A percentile compares a stretch with the other conserved stretches of the same genome.
These are phyloP conservation scores for Seminavis robusta DNA, from an alignment of 108 stramenopile species.

Conservation along the genomic window DNA sequence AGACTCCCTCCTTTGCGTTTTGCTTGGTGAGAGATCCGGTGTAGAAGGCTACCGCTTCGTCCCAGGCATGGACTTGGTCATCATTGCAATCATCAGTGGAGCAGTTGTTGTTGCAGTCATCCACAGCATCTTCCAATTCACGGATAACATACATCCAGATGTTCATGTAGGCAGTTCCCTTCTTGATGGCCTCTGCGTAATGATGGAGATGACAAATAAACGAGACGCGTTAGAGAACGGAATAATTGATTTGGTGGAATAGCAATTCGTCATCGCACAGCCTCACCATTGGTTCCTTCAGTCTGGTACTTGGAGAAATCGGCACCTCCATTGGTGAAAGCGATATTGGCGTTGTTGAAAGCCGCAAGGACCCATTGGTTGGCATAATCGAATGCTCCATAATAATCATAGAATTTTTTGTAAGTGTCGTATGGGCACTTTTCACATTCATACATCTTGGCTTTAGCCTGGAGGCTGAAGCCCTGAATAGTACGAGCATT, in stretches of 20 bases:
- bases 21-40: conserved; percentile 50
- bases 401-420: conserved; percentile 47
- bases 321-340: conserved; percentile 26
- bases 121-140: conserved; percentile 53
- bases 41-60: conserved; percentile 64
- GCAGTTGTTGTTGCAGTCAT: neutral
- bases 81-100: neutral
- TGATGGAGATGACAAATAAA: neutral
- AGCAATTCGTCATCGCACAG: neutral
- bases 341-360: conserved; percentile 26
- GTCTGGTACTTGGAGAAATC: conserved; percentile 24
- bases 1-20: conserved; percentile 33
- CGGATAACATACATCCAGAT: conserved; percentile 53
- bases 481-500: conserved; percentile 40
- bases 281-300: conserved; percentile 17
- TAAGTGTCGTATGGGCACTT: conserved; percentile 31
- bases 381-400: conserved; percentile 48
- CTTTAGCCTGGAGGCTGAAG: conserved; percentile 28
- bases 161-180: conserved; percentile 20
- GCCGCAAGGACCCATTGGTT: conserved; percentile 47
- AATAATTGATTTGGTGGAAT: neutral
- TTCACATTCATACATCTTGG: conserved; percentile 27
- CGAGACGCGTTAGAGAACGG: neutral
- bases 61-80: conserved; percentile 56
- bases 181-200: conserved; percentile 15